Evolutionary conservation across 495 filamentous ascomycete species (phyloP).

Genomic region (Jackrogersella multiformis): DNA sequence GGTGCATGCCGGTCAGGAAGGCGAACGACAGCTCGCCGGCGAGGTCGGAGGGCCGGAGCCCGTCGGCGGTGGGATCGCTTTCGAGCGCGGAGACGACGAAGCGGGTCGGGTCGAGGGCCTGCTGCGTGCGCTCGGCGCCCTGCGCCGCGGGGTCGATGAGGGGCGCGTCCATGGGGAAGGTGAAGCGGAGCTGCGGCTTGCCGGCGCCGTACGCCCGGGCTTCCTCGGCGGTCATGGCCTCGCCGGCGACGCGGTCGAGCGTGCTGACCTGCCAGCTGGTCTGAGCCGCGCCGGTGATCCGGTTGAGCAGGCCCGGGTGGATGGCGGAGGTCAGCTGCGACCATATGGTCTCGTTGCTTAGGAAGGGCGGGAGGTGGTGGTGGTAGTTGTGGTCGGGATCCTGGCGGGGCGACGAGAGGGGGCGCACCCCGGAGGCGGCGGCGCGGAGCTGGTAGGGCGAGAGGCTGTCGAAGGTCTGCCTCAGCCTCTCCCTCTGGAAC

Average conservation of each 20-base stretch:
- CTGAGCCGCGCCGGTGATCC: slow-evolving; percentile 55
- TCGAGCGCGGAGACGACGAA: slow-evolving; percentile 46
- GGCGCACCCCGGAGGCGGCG: slow-evolving; percentile 20
- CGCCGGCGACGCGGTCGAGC: slow-evolving; percentile 47
- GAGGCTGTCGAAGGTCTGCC: slow-evolving; percentile 49
- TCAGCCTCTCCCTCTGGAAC: slow-evolving; percentile 48
- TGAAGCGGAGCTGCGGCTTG: slow-evolving; percentile 56
- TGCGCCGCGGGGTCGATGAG: slow-evolving; percentile 76
- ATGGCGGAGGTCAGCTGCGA: slow-evolving; percentile 61
- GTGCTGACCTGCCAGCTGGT: slow-evolving; percentile 65
- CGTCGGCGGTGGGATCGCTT: background rate
- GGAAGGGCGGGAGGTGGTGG: slow-evolving; percentile 17
- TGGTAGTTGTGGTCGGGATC: no score
- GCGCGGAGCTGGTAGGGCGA: slow-evolving; percentile 48
- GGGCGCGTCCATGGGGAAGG: slow-evolving; percentile 60
- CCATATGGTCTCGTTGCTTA: slow-evolving; percentile 48
- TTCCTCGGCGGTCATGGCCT: slow-evolving; percentile 47
- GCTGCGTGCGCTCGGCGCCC: slow-evolving; percentile 65
- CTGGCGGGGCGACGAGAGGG: slow-evolving; percentile 11
- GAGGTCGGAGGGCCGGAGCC: slow-evolving; percentile 57
- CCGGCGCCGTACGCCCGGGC: slow-evolving; percentile 53
- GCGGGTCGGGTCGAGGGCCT: slow-evolving; percentile 47
- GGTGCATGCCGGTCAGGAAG: slow-evolving; percentile 80
- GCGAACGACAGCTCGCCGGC: slow-evolving; percentile 89
- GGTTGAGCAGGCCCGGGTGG: slow-evolving; percentile 53